Percentiles rank a stretch among this genome's conserved stretches.
These are phyloP conservation scores for Eurotiales sp. DNA, from an alignment of 2,329 filamentous ascomycete genomes.

Conservation along the genomic window DNA sequence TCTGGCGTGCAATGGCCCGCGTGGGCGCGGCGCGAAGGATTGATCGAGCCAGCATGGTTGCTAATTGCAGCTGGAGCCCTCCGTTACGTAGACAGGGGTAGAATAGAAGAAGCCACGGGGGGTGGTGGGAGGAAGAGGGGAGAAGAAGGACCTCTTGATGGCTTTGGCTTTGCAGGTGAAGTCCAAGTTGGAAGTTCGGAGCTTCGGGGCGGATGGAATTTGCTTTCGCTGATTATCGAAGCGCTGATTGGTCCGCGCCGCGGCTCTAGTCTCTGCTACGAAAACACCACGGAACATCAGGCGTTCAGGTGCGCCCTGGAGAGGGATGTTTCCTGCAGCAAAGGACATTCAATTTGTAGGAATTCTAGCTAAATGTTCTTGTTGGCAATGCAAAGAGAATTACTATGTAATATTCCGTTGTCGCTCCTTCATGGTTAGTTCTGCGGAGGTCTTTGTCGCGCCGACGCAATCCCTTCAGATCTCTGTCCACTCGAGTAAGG, in stretches of 20 bases:
- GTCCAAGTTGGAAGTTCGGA: constrained; percentile 21
- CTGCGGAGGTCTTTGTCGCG: too few species aligned
- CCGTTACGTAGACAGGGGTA: constrained; percentile 28
- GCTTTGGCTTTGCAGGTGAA: constrained; percentile 29
- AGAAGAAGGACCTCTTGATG: constrained; percentile 24
- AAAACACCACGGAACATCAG: constrained; percentile 16
- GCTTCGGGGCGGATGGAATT: constrained; percentile 29
- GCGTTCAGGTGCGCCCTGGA: too few species aligned
- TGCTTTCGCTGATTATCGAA: constrained; percentile 18
- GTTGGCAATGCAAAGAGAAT: too few species aligned
- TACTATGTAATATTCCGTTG: too few species aligned
- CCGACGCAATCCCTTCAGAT: too few species aligned
- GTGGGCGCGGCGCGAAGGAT: constrained; percentile 84
- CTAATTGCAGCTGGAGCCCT: constrained; percentile 45
- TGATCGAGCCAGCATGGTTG: constrained; percentile 84
- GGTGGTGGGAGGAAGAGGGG: constrained; percentile 24
- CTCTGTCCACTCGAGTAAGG: too few species aligned
- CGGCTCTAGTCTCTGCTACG: constrained; percentile 27
- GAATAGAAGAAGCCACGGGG: constrained; percentile 30
- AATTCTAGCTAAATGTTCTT: too few species aligned
- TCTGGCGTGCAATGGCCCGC: constrained; percentile 72
- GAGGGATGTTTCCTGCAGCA: too few species aligned
- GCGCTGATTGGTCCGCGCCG: constrained; percentile 31
- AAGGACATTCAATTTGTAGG: too few species aligned
- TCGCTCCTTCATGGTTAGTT: too few species aligned